Base-by-base conservation (phyloP, 2,329 filamentous ascomycete species). In the Claviceps fusiformis region DNA sequence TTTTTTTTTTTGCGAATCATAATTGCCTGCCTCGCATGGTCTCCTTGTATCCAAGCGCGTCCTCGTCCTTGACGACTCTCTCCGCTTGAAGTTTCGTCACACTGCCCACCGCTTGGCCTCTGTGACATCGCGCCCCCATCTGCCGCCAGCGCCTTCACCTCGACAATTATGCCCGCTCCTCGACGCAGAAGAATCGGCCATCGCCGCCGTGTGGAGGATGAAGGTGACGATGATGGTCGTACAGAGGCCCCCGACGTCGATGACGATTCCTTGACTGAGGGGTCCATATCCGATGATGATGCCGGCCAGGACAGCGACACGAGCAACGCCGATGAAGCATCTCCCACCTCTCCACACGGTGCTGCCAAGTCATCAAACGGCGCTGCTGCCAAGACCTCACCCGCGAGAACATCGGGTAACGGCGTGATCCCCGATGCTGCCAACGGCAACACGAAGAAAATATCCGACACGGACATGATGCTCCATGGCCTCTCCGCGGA, bases 161-260 rank as follows among this genome's bases (percentile, higher is more conserved):
- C 59, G 60, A 59, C 63, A 63, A 63, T 50, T 60, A 70, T 70
- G 68, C 65, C 69, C 65, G 64, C 60, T 57, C 68, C 77, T 64
- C 78, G 80, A 65, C 80, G 82, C 69, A 83, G 79, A 71, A 84
- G 82, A 70, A 79, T 86, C 68, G 81, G 82, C 66, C 81, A 81
- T 62, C 80, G 84, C 64, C 82, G 85, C 67, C 80, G 83, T 62
- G 77, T 82, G 61, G 82, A 83, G 68, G 83, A 87, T 64, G 84
- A 87, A 66, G 83, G 78, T 62, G 85, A 87, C 63, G 85, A 87
- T 60, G 83, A 87, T 60, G 78, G 73, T 60, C 76, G 75, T 57
- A 73, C 70, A 53, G 79, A 80, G 57, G 71, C 73, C 54, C 70
- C 77, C 56, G 81, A 84, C 51, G 67, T 79, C 44, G 81, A 85